Evolutionary conservation across 495 filamentous ascomycete genomes (phyloP).

Genomic region (Darksidea phi): DNA sequence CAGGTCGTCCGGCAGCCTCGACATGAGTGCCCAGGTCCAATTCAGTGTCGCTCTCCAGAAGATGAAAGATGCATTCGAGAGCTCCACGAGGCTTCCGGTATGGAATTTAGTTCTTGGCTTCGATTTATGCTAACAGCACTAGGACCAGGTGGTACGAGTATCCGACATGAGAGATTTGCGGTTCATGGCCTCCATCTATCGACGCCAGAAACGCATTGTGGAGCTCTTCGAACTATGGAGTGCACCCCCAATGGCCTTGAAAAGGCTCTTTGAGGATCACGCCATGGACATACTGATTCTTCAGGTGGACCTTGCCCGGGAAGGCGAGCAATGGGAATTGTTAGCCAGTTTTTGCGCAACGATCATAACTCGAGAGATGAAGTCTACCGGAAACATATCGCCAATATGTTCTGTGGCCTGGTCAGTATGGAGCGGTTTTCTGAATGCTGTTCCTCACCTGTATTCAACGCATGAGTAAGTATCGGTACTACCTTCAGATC

Average conservation of each 20-base stretch:
- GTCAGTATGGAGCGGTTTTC: too few species aligned
- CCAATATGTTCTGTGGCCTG: too few species aligned
- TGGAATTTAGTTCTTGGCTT: neutral
- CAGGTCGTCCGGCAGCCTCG: neutral
- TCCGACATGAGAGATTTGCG: conserved; percentile 23
- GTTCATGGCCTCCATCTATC: conserved; percentile 22
- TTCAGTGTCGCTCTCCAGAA: neutral
- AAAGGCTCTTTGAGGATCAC: conserved; percentile 7
- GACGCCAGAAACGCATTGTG: neutral
- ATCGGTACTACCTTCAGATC: too few species aligned
- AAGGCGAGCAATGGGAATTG: neutral
- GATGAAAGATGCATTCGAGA: conserved; percentile 8
- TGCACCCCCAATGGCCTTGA: neutral
- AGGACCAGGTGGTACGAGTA: conserved; percentile 4
- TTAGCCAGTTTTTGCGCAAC: too few species aligned
- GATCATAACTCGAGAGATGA: too few species aligned
- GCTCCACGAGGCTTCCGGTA: conserved; percentile 7
- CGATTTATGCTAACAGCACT: neutral
- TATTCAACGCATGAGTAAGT: too few species aligned
- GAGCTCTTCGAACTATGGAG: conserved; percentile 10
- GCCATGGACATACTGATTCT: neutral
- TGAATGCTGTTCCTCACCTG: too few species aligned
- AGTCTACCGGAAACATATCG: too few species aligned
- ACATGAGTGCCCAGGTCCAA: neutral
- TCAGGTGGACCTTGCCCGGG: neutral